Percentiles rank a stretch among this genome's conserved stretches.
These are phyloP conservation scores for Tuctoria greenei DNA, from an alignment of 176 grass and related monocot genomes.

Conservation along the genomic window DNA sequence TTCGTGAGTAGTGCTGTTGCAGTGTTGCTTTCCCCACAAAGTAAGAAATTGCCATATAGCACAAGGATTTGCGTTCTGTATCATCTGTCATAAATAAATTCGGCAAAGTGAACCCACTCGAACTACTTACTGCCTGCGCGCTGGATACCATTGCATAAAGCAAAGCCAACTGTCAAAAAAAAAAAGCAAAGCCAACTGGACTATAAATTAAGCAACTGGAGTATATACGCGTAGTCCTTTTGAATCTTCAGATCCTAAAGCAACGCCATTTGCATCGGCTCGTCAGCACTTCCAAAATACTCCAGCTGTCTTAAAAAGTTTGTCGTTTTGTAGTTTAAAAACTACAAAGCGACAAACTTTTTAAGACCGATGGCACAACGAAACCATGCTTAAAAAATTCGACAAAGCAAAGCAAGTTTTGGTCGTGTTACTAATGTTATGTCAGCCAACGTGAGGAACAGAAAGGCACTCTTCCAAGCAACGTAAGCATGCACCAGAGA, in stretches of 20 bases:
- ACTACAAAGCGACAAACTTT: too few species aligned
- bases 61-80: neutral
- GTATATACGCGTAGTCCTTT: neutral
- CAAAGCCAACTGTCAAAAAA: slow-evolving; percentile 24
- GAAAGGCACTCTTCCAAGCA: slow-evolving; percentile 9
- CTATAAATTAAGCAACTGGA: neutral
- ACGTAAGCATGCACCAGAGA: slow-evolving; percentile 37
- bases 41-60: neutral
- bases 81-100: slow-evolving; percentile 3
- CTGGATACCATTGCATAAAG: slow-evolving; percentile 53
- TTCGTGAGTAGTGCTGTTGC: neutral
- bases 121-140: slow-evolving; percentile 22
- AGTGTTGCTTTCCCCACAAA: neutral
- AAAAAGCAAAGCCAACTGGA: too few species aligned
- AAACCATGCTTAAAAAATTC: slow-evolving; percentile 4
- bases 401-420: slow-evolving; percentile 18
- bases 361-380: too few species aligned
- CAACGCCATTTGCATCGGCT: neutral
- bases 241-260: neutral
- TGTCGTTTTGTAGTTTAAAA: too few species aligned
- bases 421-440: slow-evolving; percentile 3
- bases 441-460: slow-evolving; percentile 21
- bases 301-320: too few species aligned
- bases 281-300: slow-evolving; percentile 10
- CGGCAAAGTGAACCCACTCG: slow-evolving; percentile 15